phyloP scores from a whole-genome alignment of 129 eudicot species.

The Tanacetum coccineum region DNA sequence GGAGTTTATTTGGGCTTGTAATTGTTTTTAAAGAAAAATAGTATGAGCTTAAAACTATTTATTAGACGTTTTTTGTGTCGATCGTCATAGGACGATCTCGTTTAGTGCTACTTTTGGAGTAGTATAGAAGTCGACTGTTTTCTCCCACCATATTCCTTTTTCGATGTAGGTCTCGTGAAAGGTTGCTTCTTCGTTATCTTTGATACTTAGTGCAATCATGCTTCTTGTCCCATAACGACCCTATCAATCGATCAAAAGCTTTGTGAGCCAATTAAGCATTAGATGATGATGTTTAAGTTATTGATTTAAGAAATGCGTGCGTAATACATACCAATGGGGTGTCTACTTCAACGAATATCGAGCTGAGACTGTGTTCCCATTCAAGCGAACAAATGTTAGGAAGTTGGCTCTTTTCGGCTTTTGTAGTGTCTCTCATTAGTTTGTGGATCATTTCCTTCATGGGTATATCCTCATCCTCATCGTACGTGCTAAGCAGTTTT shows the following conservation, averaged over 20 bases:
- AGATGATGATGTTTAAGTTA: not conserved
- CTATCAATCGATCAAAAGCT: constrained; percentile 22
- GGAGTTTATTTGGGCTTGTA: constrained; percentile 10
- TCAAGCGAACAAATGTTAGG: constrained; percentile 65
- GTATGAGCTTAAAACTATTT: too few species aligned
- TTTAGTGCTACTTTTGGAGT: constrained; percentile 14
- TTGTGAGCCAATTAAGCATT: not conserved
- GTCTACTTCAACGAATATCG: constrained; percentile 58
- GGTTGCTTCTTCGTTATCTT: constrained; percentile 45
- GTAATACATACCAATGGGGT: constrained; percentile 42
- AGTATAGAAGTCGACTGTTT: constrained; percentile 36
- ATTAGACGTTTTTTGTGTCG: too few species aligned
- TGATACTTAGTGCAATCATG: constrained; percentile 51
- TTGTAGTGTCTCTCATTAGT: constrained; percentile 60
- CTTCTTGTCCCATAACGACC: constrained; percentile 85
- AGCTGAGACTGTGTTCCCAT: constrained; percentile 55
- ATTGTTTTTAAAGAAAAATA: not conserved
- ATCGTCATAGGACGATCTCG: not conserved
- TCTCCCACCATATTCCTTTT: constrained; percentile 49
- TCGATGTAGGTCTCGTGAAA: constrained; percentile 59
- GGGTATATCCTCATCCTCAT: constrained; percentile 39
- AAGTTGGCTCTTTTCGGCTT: constrained; percentile 53
- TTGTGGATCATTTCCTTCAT: constrained; percentile 48
- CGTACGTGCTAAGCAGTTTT: constrained; percentile 29
- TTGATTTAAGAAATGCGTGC: not conserved